These are phyloP conservation scores for Neurospora tetraspora DNA, from an alignment of 495 filamentous ascomycete species.

Conservation along the genomic window DNA sequence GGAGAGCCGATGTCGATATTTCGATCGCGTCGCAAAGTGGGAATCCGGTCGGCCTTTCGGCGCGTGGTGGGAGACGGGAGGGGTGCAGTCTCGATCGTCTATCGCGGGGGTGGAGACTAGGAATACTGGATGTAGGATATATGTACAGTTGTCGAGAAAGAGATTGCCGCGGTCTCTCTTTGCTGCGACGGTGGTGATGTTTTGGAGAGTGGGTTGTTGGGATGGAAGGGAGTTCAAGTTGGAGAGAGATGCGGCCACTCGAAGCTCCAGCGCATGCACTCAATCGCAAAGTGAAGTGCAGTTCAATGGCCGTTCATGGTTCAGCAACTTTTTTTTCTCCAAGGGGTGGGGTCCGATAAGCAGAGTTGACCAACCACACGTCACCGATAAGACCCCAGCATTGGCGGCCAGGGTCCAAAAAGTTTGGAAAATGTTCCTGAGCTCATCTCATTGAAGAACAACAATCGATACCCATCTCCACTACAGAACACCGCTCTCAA, in stretches of 20 bases:
- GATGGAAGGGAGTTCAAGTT: neutral
- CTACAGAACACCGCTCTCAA: neutral
- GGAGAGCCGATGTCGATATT: neutral
- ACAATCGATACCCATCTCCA: neutral
- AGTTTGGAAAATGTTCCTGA: neutral
- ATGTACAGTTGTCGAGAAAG: neutral
- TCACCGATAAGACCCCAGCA: constrained; percentile 7
- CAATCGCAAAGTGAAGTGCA: neutral
- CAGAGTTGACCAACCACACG: neutral
- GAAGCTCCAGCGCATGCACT: neutral
- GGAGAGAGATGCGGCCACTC: neutral
- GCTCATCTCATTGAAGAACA: neutral
- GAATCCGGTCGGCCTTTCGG: neutral
- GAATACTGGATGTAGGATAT: neutral
- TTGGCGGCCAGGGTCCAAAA: neutral
- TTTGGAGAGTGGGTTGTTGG: neutral
- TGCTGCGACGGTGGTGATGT: neutral
- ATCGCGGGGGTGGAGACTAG: neutral
- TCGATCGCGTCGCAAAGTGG: neutral
- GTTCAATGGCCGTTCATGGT: neutral
- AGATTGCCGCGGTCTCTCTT: neutral
- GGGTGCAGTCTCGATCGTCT: neutral
- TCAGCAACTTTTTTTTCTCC: constrained; percentile 14
- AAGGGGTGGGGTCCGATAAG: constrained; percentile 13
- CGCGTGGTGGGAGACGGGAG: neutral